These are phyloP conservation scores for Aspergillus ruber DNA, from an alignment of 2,329 filamentous ascomycete genomes.

Conservation along the genomic window DNA sequence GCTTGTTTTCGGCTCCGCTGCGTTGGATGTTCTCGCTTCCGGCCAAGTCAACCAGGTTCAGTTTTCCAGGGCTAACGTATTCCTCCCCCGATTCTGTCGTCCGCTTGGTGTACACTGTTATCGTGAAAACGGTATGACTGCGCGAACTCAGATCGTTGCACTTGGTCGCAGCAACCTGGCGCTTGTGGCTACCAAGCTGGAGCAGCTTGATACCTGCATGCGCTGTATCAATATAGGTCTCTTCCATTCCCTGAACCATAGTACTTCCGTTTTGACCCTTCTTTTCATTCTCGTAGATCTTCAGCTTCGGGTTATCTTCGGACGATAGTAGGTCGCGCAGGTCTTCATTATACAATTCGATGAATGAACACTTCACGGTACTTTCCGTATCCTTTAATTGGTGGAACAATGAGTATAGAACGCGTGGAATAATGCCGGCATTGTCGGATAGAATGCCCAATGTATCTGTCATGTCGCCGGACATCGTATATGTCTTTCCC, in stretches of 20 bases:
- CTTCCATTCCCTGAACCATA: conserved; percentile 95
- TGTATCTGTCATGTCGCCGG: conserved; percentile 87
- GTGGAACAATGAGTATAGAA: conserved; percentile 77
- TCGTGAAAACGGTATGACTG: conserved; percentile 95
- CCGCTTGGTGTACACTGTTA: conserved; percentile 84
- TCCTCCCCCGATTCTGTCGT: conserved; percentile 79
- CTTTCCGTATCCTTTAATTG: conserved; percentile 79
- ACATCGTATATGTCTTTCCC: conserved; percentile 99
- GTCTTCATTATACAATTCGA: conserved; percentile 97
- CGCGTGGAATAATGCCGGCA: conserved; percentile 91
- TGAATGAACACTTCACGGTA: conserved; percentile 95
- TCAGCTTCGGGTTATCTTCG: conserved; percentile 80
- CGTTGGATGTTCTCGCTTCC: conserved; percentile 97
- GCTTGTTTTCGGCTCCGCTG: conserved; percentile 95
- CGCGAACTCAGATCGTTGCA: conserved; percentile 97
- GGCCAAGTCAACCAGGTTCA: conserved; percentile 93
- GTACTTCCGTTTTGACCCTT: conserved; percentile 73
- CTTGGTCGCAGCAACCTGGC: conserved; percentile 98
- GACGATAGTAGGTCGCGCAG: conserved; percentile 77
- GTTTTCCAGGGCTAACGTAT: conserved; percentile 81
- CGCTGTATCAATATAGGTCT: conserved; percentile 82
- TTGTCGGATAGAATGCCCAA: conserved; percentile 80
- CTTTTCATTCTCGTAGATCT: conserved; percentile 85
- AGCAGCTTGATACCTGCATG: conserved; percentile 81
- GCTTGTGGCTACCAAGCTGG: conserved; percentile 81